Conservation (phyloP, 2,329 filamentous ascomycete species). For the Ophiocordyceps sinensis region DNA sequence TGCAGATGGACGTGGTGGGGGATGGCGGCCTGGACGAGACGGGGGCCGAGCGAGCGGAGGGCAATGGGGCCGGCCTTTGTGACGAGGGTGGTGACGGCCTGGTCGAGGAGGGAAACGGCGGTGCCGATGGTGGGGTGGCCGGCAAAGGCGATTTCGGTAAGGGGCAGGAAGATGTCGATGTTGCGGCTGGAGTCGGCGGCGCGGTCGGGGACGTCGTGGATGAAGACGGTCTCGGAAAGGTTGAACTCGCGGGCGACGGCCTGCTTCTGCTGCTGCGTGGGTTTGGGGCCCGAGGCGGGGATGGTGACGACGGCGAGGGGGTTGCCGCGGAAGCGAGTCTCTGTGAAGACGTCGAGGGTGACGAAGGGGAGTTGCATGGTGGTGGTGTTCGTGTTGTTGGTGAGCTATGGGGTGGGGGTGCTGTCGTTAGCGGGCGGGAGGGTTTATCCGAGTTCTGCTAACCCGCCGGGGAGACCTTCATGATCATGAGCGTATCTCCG, state of each 20-base stretch:
- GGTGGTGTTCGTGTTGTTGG: not conserved
- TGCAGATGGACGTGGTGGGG: conserved; percentile 56
- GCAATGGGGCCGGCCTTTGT: conserved; percentile 44
- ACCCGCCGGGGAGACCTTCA: no score
- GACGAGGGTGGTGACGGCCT: conserved; percentile 26
- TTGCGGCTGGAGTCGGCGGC: conserved; percentile 17
- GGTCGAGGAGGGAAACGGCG: conserved; percentile 30
- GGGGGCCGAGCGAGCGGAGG: conserved; percentile 21
- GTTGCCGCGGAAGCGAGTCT: conserved; percentile 37
- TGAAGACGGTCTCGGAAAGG: conserved; percentile 48
- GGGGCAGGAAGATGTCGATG: conserved; percentile 45
- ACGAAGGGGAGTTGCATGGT: conserved; percentile 29
- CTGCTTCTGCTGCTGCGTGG: conserved; percentile 40
- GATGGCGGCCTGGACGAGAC: conserved; percentile 45
- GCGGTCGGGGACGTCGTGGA: conserved; percentile 30
- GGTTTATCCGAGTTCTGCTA: no score
- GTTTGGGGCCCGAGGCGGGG: conserved; percentile 21
- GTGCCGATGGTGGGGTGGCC: conserved; percentile 48
- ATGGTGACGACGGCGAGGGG: conserved; percentile 45
- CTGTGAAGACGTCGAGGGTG: conserved; percentile 45
- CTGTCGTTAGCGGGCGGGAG: no score
- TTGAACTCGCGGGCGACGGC: conserved; percentile 48
- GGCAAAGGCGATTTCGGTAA: conserved; percentile 43
- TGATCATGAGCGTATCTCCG: no score
- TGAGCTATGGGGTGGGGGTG: no score